phyloP scores from a whole-genome alignment of 495 filamentous ascomycete species.

The Cercophora newfieldiana region DNA sequence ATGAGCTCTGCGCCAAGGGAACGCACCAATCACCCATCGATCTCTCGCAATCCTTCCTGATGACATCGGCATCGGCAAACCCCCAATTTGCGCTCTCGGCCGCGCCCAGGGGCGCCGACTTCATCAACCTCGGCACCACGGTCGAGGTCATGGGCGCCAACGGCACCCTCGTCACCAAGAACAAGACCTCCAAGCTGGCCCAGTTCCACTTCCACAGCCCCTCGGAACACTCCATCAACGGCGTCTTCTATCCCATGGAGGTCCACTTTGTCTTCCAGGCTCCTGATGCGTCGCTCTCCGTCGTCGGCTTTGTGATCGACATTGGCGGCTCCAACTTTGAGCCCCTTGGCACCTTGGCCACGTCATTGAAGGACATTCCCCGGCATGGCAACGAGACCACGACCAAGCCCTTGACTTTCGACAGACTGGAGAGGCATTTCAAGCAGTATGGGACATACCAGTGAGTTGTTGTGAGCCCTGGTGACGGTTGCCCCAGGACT shows the following conservation, averaged over 20 bases:
- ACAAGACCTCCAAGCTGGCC: conserved; percentile 9
- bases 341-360: not conserved
- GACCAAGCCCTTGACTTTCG: conserved; percentile 1
- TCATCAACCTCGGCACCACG: conserved; percentile 13
- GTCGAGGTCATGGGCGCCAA: conserved; percentile 12
- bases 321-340: not conserved
- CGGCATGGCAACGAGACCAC: not conserved
- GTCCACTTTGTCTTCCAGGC: conserved; percentile 20
- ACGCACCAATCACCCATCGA: conserved; percentile 15
- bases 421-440: conserved; percentile 12
- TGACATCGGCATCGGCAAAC: not conserved
- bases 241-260: conserved; percentile 14
- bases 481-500: not conserved
- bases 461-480: not conserved
- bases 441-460: not conserved
- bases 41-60: not conserved
- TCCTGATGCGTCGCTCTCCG: conserved; percentile 1
- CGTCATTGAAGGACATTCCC: not conserved
- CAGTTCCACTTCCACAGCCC: conserved; percentile 18
- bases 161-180: conserved; percentile 8
- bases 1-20: conserved; percentile 8
- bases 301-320: conserved; percentile 11
- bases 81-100: not conserved
- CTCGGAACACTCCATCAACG: conserved; percentile 10
- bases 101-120: conserved; percentile 9